phyloP scores from a whole-genome alignment of 2,329 filamentous ascomycete species.

The Talaromyces pinophilus region DNA sequence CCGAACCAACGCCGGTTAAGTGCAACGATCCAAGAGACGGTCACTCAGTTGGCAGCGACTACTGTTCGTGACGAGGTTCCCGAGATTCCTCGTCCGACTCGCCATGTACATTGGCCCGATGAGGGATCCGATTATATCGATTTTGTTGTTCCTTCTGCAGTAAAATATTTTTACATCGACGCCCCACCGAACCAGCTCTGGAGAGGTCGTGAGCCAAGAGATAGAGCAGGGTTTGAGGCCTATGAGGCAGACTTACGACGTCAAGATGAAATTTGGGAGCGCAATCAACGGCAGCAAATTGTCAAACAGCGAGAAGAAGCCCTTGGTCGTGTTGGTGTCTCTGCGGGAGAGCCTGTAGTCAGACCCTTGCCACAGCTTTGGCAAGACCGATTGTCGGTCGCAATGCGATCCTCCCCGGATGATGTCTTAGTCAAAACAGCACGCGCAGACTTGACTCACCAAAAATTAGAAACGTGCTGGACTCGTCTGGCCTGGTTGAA shows the following conservation, averaged over 20 bases:
- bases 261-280: constrained; percentile 27
- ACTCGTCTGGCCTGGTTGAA: constrained; percentile 45
- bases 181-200: background rate
- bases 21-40: constrained; percentile 7
- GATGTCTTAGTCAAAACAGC: constrained; percentile 35
- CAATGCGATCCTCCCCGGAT: constrained; percentile 31
- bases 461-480: constrained; percentile 41
- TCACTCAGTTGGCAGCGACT: constrained; percentile 9
- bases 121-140: background rate
- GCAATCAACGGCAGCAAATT: constrained; percentile 18
- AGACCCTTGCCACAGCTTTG: constrained; percentile 40
- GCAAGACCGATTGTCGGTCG: constrained; percentile 36
- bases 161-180: constrained; percentile 6
- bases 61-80: background rate
- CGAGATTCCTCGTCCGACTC: background rate
- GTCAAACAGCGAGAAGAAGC: constrained; percentile 9
- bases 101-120: background rate
- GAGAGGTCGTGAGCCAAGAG: background rate
- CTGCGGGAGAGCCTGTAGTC: constrained; percentile 37
- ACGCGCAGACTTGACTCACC: constrained; percentile 41
- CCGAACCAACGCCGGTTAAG: background rate
- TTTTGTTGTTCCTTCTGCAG: constrained; percentile 8
- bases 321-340: constrained; percentile 25
- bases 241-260: background rate
- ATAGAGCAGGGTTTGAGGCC: background rate